phyloP scores from a whole-genome alignment of 1,284 basidiomycete genomes.

The Pascua guehoae region DNA sequence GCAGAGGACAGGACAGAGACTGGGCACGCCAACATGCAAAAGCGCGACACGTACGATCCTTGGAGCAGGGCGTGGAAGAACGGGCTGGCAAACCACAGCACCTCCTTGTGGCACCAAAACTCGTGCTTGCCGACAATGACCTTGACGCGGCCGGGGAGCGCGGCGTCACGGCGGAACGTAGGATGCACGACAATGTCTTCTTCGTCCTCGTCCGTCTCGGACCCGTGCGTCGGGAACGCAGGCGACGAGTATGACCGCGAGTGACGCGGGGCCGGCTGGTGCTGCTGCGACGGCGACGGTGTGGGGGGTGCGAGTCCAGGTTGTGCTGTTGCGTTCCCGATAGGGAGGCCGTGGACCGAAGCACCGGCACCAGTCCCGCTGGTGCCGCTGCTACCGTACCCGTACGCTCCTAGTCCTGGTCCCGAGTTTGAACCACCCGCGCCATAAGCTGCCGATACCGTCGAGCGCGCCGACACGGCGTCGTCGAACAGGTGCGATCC shows the following conservation, averaged over 20 bases:
- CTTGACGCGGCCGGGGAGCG: slow-evolving; percentile 38
- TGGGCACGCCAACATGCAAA: not conserved
- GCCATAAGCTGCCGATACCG: too few relatives aligned
- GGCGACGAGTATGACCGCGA: slow-evolving; percentile 8
- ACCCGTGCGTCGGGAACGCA: not conserved
- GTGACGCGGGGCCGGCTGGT: not conserved
- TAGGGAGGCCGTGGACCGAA: not conserved
- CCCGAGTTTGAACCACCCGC: too few relatives aligned
- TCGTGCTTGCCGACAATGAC: slow-evolving; percentile 38
- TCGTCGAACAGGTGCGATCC: slow-evolving; percentile 16
- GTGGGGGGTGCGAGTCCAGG: not conserved
- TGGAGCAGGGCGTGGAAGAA: slow-evolving; percentile 44
- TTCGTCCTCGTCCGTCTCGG: slow-evolving; percentile 21
- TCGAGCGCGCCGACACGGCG: not conserved
- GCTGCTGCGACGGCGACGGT: not conserved
- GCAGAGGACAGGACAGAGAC: too few relatives aligned
- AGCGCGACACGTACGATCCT: slow-evolving; percentile 33
- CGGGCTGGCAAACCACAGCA: slow-evolving; percentile 45
- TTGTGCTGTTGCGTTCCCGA: too few relatives aligned
- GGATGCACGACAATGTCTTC: slow-evolving; percentile 36
- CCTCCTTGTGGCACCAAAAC: slow-evolving; percentile 48
- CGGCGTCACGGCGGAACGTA: slow-evolving; percentile 31
- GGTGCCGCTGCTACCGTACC: too few relatives aligned
- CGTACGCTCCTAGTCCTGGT: not conserved
- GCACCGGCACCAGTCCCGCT: not conserved